A percentile compares a stretch with the other conserved stretches of the same genome.
phyloP scores from a whole-genome alignment of 2,329 filamentous ascomycete species.

The Fusarium stilboides region DNA sequence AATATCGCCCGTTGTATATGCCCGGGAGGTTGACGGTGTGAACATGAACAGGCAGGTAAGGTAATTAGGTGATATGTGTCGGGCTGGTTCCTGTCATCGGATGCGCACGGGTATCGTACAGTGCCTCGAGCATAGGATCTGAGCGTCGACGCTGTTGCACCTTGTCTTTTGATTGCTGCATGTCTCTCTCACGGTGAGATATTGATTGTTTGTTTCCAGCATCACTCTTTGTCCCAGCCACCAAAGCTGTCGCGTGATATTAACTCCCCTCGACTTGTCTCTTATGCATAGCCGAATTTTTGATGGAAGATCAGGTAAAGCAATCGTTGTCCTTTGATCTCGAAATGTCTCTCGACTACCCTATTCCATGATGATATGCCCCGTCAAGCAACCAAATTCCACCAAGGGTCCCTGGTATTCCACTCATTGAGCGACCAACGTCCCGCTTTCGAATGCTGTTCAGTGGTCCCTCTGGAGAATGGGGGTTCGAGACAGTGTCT shows the following conservation, averaged over 20 bases:
- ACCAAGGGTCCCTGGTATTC: constrained; percentile 18
- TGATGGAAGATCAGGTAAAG: constrained; percentile 16
- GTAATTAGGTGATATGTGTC: constrained; percentile 2
- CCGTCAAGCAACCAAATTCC: constrained; percentile 19
- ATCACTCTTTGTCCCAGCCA: constrained; percentile 15
- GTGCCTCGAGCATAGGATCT: constrained; percentile 16
- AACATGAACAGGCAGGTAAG: constrained; percentile 17
- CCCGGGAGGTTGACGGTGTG: constrained; percentile 24
- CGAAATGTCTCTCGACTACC: constrained; percentile 26
- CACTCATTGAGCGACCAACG: constrained; percentile 8
- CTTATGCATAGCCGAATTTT: constrained; percentile 9
- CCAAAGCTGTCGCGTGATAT: constrained; percentile 25
- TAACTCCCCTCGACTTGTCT: constrained; percentile 15
- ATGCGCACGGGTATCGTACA: constrained; percentile 30
- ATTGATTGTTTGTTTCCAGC: constrained; percentile 17
- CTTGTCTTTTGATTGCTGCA: neutral
- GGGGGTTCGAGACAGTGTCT: constrained; percentile 39
- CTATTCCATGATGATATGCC: constrained; percentile 35
- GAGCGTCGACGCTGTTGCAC: constrained; percentile 6
- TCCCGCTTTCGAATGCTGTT: constrained; percentile 4
- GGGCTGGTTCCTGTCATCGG: constrained; percentile 24
- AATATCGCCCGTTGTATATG: constrained; percentile 44
- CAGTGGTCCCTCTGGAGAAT: constrained; percentile 15
- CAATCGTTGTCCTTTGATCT: neutral
- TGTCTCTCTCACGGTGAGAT: constrained; percentile 10